phyloP scores from a whole-genome alignment of 169 alveolate species.

The Plasmodium vinckei region DNA sequence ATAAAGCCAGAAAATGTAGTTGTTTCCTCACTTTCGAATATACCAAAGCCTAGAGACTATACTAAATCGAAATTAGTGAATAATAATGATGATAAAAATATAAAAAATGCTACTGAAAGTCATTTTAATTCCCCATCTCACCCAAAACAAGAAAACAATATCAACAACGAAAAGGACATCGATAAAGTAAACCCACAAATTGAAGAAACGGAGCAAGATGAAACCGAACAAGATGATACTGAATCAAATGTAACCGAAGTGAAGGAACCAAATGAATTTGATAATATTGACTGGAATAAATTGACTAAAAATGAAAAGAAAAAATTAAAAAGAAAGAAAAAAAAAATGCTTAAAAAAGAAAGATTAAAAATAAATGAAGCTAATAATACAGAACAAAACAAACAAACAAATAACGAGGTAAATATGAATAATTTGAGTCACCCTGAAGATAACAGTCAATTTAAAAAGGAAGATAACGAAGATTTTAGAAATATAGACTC shows the following conservation, averaged over 20 bases:
- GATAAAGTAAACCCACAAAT: background rate
- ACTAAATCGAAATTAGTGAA: conserved; percentile 4
- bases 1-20: conserved; percentile 99
- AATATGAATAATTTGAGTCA: background rate
- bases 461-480: conserved; percentile 59
- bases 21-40: conserved; percentile 78
- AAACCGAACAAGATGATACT: conserved; percentile 22
- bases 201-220: background rate
- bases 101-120: conserved; percentile 1
- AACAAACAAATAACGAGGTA: background rate
- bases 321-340: conserved; percentile 46
- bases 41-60: conserved; percentile 36
- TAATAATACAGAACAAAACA: background rate
- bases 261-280: conserved; percentile 26
- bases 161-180: background rate
- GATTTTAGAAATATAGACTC: too few relatives aligned
- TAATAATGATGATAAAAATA: background rate
- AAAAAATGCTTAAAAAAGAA: conserved; percentile 34
- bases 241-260: conserved; percentile 27
- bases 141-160: too few relatives aligned
- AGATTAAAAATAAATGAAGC: conserved; percentile 37
- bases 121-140: background rate
- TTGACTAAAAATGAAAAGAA: conserved; percentile 44
- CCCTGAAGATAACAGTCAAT: conserved; percentile 16
- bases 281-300: conserved; percentile 31